phyloP scores from a whole-genome alignment of 345 rosid species.

The Rhodomyrtus tomentosa region DNA sequence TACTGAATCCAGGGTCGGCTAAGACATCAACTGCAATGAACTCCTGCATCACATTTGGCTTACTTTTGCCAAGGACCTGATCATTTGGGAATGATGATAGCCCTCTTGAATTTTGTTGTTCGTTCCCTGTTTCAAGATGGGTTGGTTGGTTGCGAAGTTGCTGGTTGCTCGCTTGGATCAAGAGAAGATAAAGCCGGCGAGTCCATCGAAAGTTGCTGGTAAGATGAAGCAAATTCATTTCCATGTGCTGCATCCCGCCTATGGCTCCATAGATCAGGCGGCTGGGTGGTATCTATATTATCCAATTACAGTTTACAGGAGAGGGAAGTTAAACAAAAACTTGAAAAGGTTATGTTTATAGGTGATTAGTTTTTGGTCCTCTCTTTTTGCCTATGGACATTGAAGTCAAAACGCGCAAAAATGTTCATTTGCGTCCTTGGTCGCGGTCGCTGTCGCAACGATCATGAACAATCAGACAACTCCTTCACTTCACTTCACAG shows the following conservation, averaged over 20 bases:
- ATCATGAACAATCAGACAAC: background rate
- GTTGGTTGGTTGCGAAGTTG: rapidly evolving
- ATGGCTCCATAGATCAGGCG: rapidly evolving
- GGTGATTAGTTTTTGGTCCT: background rate
- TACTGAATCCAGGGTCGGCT: rapidly evolving
- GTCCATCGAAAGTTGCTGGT: background rate
- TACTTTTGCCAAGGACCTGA: too few relatives aligned
- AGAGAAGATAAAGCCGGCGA: background rate
- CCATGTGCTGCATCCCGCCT: background rate
- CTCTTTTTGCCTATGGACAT: background rate
- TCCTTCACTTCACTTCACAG: background rate
- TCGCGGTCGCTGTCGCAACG: background rate
- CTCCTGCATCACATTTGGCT: too few relatives aligned
- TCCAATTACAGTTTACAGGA: too few relatives aligned
- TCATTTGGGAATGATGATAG: too few relatives aligned
- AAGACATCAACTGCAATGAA: background rate
- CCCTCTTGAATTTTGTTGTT: too few relatives aligned
- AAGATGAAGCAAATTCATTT: rapidly evolving
- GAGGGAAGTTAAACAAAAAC: too few relatives aligned
- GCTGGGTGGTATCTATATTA: rapidly evolving
- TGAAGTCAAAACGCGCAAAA: background rate
- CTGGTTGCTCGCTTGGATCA: rapidly evolving
- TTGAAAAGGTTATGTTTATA: background rate
- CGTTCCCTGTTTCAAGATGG: too few relatives aligned
- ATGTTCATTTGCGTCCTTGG: background rate